These are phyloP conservation scores for Danielozyma ontarioensis DNA, from an alignment of 805 yeast genomes.

Conservation along the genomic window DNA sequence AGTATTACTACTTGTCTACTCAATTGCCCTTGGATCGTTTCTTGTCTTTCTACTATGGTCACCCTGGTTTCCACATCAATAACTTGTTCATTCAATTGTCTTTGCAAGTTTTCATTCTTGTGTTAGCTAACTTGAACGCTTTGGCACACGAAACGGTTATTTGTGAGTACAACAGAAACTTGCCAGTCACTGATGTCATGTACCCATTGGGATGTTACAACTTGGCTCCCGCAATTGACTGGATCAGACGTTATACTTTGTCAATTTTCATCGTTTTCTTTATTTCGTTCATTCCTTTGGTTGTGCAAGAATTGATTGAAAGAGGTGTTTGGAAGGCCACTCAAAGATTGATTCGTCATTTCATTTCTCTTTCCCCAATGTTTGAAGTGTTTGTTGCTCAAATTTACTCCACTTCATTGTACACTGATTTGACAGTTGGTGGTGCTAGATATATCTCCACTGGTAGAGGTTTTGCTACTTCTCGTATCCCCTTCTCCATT, in stretches of 20 bases:
- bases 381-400: conserved; percentile 83
- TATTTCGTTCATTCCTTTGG: conserved; percentile 73
- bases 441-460: conserved; percentile 86
- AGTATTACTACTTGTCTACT: conserved; percentile 76
- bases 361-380: conserved; percentile 68
- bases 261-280: conserved; percentile 80
- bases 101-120: conserved; percentile 64
- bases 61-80: conserved; percentile 82
- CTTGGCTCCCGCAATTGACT: conserved; percentile 66
- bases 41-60: conserved; percentile 80
- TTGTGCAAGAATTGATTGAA: conserved; percentile 75
- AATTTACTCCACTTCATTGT: conserved; percentile 66
- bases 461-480: conserved; percentile 83
- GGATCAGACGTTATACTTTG: conserved; percentile 77
- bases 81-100: conserved; percentile 75
- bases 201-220: conserved; percentile 72
- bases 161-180: conserved; percentile 60
- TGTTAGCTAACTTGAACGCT: conserved; percentile 66
- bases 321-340: conserved; percentile 76
- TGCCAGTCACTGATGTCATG: conserved; percentile 62
- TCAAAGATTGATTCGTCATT: conserved; percentile 64
- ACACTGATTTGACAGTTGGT: conserved; percentile 71
- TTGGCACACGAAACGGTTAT: conserved; percentile 66
- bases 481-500: conserved; percentile 71
- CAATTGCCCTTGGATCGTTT: conserved; percentile 77